These are phyloP conservation scores for Botrytis fabae DNA, from an alignment of 2,329 filamentous ascomycete genomes.

Conservation along the genomic window DNA sequence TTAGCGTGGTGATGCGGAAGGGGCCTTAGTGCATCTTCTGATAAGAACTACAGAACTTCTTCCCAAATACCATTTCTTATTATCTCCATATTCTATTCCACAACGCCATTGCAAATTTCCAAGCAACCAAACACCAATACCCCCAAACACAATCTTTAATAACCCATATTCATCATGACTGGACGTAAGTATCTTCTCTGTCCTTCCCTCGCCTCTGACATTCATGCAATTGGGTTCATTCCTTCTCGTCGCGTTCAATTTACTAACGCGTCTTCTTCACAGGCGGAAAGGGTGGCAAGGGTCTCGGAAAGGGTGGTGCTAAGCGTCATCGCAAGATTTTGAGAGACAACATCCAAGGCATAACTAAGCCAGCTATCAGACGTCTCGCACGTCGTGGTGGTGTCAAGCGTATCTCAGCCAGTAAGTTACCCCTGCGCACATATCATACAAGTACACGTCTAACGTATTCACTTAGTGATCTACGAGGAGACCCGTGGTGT, in stretches of 20 bases:
- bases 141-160: slow-evolving; percentile 18
- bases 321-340: slow-evolving; percentile 99
- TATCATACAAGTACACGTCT: slow-evolving; percentile 37
- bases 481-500: slow-evolving; percentile 82
- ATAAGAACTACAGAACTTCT: slow-evolving; percentile 29
- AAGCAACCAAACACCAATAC: background rate
- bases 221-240: slow-evolving; percentile 9
- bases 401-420: slow-evolving; percentile 99
- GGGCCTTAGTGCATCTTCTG: slow-evolving; percentile 33
- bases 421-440: slow-evolving; percentile 48
- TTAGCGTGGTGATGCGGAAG: slow-evolving; percentile 34
- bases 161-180: slow-evolving; percentile 52
- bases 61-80: slow-evolving; percentile 22
- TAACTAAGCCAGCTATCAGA: slow-evolving; percentile 97
- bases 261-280: slow-evolving; percentile 34
- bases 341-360: slow-evolving; percentile 99
- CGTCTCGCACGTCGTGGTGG: slow-evolving; percentile 98
- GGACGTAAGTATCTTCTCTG: slow-evolving; percentile 51
- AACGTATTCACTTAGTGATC: slow-evolving; percentile 56
- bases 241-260: slow-evolving; percentile 1
- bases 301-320: slow-evolving; percentile 95
- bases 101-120: slow-evolving; percentile 8
- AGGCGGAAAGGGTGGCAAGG: slow-evolving; percentile 73
- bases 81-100: slow-evolving; percentile 20
- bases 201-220: background rate